Evolutionary conservation across 2,329 filamentous ascomycete species (phyloP).

Genomic region (Pseudofabraea citricarpa): DNA sequence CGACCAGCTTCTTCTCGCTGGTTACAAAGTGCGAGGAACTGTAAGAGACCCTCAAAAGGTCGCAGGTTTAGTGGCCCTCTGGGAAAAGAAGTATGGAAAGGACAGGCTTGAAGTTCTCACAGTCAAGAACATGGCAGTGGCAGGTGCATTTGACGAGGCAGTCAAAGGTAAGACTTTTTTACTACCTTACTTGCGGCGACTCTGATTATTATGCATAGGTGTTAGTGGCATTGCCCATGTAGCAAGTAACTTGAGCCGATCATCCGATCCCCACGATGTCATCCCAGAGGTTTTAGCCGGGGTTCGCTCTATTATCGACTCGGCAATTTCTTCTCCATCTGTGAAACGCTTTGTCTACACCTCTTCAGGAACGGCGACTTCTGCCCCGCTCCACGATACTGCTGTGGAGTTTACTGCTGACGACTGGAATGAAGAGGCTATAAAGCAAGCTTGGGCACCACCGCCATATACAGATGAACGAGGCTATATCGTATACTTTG

Average conservation of each 20-base stretch:
- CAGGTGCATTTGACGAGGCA: constrained; percentile 22
- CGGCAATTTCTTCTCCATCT: constrained; percentile 27
- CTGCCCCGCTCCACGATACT: constrained; percentile 10
- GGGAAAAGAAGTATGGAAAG: constrained; percentile 28
- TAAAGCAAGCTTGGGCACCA: constrained; percentile 28
- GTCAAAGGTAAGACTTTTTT: constrained; percentile 14
- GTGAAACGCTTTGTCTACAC: constrained; percentile 36
- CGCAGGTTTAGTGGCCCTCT: constrained; percentile 25
- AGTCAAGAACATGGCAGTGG: constrained; percentile 29
- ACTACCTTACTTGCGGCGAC: background rate
- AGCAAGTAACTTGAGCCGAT: constrained; percentile 30
- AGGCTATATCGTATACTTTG: constrained; percentile 26
- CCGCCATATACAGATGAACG: constrained; percentile 25
- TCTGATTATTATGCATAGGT: constrained; percentile 5
- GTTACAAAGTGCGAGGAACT: constrained; percentile 39
- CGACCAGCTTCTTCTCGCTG: constrained; percentile 31
- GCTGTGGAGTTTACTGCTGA: constrained; percentile 16
- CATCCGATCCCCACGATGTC: constrained; percentile 33
- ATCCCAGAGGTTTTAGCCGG: constrained; percentile 31
- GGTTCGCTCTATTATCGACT: constrained; percentile 27
- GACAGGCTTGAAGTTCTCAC: constrained; percentile 30
- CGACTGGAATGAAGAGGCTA: constrained; percentile 29
- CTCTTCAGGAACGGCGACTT: constrained; percentile 24
- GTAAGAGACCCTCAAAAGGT: constrained; percentile 22
- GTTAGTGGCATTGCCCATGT: constrained; percentile 33